A percentile compares a stretch with the other conserved stretches of the same genome.
Conservation (phyloP, 1,284 basidiomycete species). For the Ceratobasidium theobromae region DNA sequence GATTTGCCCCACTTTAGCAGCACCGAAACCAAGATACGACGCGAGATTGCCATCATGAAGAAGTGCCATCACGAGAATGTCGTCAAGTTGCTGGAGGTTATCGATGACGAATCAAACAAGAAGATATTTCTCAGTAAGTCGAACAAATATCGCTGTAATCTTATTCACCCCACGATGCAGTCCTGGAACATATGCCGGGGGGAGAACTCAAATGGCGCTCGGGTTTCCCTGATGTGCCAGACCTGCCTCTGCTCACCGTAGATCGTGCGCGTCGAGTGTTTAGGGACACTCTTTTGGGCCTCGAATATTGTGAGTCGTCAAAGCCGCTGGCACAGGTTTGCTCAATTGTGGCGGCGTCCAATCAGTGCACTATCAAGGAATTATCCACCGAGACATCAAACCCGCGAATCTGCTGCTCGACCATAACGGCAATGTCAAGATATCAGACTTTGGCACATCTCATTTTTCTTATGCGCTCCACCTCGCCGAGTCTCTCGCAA, state of each 20-base stretch:
- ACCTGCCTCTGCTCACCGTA: constrained; percentile 73
- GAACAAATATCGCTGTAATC: background rate
- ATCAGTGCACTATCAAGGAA: constrained; percentile 92
- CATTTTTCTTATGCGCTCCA: constrained; percentile 89
- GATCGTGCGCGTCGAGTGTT: constrained; percentile 84
- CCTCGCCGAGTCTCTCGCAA: constrained; percentile 55
- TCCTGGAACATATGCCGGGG: constrained; percentile 94
- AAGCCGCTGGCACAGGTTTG: constrained; percentile 17
- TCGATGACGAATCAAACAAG: constrained; percentile 87
- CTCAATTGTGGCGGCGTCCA: constrained; percentile 6
- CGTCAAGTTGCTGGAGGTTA: constrained; percentile 90
- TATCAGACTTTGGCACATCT: constrained; percentile 96
- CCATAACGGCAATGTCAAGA: constrained; percentile 86
- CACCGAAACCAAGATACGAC: constrained; percentile 78
- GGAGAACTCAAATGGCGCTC: constrained; percentile 91
- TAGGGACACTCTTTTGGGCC: constrained; percentile 88
- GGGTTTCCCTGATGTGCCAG: constrained; percentile 43
- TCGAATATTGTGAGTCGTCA: constrained; percentile 79
- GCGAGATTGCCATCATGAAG: constrained; percentile 98
- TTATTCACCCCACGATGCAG: constrained; percentile 46
- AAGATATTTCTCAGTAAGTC: constrained; percentile 90
- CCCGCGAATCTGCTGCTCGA: constrained; percentile 96
- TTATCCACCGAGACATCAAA: constrained; percentile 99
- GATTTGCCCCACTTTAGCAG: constrained; percentile 46
- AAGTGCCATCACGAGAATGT: constrained; percentile 91